Conservation (phyloP, 345 rosid genomes). For the Excoecaria cochinchinensis region DNA sequence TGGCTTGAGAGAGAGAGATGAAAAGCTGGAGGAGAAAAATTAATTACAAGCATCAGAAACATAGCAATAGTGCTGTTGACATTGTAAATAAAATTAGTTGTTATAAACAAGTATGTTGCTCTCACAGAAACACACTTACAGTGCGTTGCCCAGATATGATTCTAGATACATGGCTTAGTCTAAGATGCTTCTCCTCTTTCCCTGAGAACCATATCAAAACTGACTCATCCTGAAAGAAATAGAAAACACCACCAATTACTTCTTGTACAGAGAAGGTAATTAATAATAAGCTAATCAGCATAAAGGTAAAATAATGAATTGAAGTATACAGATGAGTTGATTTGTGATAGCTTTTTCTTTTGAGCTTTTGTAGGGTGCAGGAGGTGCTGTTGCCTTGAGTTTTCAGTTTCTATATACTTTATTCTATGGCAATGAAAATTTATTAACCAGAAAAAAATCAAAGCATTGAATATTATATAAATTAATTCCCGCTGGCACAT, state of each 20-base stretch:
- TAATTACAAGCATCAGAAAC: neutral
- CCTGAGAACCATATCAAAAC: conserved; percentile 97
- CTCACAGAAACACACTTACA: conserved; percentile 51
- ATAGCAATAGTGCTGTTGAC: neutral
- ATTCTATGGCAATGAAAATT: too few relatives aligned
- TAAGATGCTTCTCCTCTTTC: conserved; percentile 87
- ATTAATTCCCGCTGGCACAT: neutral
- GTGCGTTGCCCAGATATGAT: conserved; percentile 97
- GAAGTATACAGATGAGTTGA: too few relatives aligned
- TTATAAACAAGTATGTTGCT: neutral
- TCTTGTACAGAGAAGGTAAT: neutral
- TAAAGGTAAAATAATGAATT: neutral
- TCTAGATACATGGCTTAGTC: conserved; percentile 81
- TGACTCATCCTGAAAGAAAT: conserved; percentile 79
- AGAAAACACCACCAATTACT: conserved; percentile 18
- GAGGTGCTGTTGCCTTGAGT: too few relatives aligned
- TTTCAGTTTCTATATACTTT: too few relatives aligned
- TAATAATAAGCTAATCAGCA: conserved; percentile 3
- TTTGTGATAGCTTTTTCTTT: too few relatives aligned
- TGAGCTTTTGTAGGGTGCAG: too few relatives aligned
- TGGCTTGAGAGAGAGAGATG: neutral
- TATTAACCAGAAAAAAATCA: neutral
- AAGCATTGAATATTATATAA: neutral
- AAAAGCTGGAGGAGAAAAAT: neutral
- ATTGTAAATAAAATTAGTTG: neutral